Conservation (phyloP, 345 rosid species). For the Populus tremula region DNA sequence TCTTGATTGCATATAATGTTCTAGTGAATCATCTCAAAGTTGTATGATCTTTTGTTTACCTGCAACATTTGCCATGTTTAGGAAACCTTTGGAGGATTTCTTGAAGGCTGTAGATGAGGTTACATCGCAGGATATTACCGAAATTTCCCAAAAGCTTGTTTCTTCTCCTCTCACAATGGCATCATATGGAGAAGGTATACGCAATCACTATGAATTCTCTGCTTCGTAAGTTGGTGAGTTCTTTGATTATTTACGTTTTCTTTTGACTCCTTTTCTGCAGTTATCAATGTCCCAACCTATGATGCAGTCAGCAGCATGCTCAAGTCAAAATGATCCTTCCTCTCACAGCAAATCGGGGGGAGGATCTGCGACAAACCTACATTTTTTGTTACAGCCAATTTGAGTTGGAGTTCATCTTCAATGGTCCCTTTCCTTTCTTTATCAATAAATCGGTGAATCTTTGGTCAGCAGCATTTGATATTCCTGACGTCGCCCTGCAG, state of each 20-base stretch:
- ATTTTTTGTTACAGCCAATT: slow-evolving; percentile 5
- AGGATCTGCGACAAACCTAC: slow-evolving; percentile 4
- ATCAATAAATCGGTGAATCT: slow-evolving; percentile 28
- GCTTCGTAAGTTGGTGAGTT: background rate
- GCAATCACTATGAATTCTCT: background rate
- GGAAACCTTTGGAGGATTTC: slow-evolving; percentile 73
- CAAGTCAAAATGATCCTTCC: slow-evolving; percentile 30
- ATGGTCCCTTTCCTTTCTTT: background rate
- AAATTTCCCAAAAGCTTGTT: slow-evolving; percentile 48
- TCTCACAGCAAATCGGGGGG: background rate
- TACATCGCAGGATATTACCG: slow-evolving; percentile 49
- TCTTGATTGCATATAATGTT: background rate
- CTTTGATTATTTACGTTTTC: slow-evolving; percentile 1
- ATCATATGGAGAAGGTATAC: slow-evolving; percentile 74
- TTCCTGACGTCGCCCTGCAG: slow-evolving; percentile 5
- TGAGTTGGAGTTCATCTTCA: slow-evolving; percentile 17
- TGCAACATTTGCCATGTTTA: slow-evolving; percentile 11
- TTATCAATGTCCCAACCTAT: slow-evolving; percentile 61
- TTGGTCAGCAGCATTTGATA: slow-evolving; percentile 7
- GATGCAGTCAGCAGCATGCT: slow-evolving; percentile 59
- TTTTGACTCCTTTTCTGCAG: slow-evolving; percentile 26
- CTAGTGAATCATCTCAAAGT: background rate
- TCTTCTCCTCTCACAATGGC: slow-evolving; percentile 86
- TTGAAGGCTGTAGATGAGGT: slow-evolving; percentile 56
- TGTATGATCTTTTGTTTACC: background rate